Conservation (phyloP, 148 eudicot genomes). For the Polygonum maritimum region DNA sequence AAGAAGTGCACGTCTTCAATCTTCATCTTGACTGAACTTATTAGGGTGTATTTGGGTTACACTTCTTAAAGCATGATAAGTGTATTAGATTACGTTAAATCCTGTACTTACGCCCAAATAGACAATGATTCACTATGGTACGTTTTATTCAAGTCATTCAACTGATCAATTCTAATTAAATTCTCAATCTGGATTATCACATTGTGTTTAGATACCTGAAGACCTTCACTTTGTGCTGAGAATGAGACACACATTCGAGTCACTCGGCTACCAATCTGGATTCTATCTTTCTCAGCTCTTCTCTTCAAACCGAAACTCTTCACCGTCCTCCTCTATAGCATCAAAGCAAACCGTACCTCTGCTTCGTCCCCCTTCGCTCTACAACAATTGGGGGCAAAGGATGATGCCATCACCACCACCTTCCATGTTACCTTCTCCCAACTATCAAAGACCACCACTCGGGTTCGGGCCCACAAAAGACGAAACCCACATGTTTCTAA, state of each 20-base stretch:
- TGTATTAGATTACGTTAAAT: no score
- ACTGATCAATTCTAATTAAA: no score
- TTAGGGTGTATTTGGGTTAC: no score
- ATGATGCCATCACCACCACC: slow-evolving; percentile 32
- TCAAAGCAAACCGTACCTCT: slow-evolving; percentile 45
- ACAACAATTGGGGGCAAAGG: slow-evolving; percentile 48
- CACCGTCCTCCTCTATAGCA: slow-evolving; percentile 42
- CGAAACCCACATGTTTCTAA: slow-evolving; percentile 74
- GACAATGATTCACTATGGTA: neutral
- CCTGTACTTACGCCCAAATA: no score
- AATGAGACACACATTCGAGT: slow-evolving; percentile 89
- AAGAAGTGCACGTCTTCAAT: neutral
- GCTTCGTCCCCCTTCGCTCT: slow-evolving; percentile 59
- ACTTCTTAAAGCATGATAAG: no score
- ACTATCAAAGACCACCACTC: slow-evolving; percentile 51
- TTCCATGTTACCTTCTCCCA: slow-evolving; percentile 40
- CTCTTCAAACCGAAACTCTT: slow-evolving; percentile 51
- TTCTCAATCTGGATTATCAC: neutral
- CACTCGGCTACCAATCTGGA: slow-evolving; percentile 88
- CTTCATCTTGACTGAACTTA: neutral
- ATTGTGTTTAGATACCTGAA: slow-evolving; percentile 69
- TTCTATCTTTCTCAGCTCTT: slow-evolving; percentile 86
- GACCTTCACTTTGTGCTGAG: slow-evolving; percentile 91
- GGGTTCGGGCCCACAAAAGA: slow-evolving; percentile 54
- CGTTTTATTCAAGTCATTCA: neutral